phyloP scores from a whole-genome alignment of 2,329 filamentous ascomycete genomes.

The Ophiostoma perfectum region DNA sequence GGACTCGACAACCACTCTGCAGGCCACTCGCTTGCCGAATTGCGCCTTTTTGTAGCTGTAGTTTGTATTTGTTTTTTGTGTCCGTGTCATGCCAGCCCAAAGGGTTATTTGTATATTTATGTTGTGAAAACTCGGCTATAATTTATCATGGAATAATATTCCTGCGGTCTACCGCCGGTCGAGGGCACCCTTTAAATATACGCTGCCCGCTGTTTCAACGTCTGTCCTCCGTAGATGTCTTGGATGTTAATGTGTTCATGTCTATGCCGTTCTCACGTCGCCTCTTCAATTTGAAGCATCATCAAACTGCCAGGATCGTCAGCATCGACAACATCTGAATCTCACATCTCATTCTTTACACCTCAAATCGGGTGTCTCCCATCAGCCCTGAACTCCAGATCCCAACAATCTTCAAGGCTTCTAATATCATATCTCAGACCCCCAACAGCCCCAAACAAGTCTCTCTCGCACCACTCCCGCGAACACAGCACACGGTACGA shows the following conservation, averaged over 20 bases:
- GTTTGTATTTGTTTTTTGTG: not conserved
- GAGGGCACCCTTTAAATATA: constrained; percentile 2
- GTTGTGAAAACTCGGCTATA: not conserved
- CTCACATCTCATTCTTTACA: not conserved
- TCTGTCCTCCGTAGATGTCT: not conserved
- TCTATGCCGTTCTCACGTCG: not conserved
- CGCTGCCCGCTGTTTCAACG: not conserved
- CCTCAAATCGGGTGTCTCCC: not conserved
- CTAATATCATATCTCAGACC: too few species aligned
- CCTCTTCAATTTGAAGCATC: too few species aligned
- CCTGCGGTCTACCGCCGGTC: not conserved
- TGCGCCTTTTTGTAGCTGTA: not conserved
- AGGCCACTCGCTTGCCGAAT: not conserved
- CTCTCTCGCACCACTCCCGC: not conserved
- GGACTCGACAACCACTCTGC: too few species aligned
- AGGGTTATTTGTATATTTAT: not conserved
- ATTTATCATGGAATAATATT: constrained; percentile 1
- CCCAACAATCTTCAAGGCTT: too few species aligned
- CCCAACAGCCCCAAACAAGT: not conserved
- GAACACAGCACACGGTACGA: not conserved
- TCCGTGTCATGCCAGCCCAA: not conserved
- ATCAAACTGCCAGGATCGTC: not conserved
- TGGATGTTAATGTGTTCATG: not conserved
- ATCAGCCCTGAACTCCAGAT: too few species aligned
- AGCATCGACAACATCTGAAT: not conserved